Evolutionary conservation across 495 filamentous ascomycete species (phyloP).

Genomic region (Chaetomium tenue): DNA sequence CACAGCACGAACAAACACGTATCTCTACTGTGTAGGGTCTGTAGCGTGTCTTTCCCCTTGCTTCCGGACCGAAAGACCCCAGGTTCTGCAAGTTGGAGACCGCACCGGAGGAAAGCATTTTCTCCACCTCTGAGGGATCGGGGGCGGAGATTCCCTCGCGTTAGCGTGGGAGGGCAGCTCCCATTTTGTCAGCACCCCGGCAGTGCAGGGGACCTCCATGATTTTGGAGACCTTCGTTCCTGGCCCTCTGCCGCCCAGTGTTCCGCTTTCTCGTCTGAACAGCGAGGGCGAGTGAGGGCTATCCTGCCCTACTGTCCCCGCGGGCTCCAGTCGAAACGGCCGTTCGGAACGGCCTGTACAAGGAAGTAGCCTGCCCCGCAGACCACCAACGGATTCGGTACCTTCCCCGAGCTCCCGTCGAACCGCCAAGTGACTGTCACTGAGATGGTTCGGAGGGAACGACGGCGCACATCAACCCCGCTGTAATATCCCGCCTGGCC

Average conservation of each 20-base stretch:
- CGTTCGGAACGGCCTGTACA: not conserved
- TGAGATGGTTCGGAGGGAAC: not conserved
- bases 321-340: slow-evolving; percentile 9
- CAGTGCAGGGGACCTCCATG: slow-evolving; percentile 1
- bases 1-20: not conserved
- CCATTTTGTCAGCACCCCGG: slow-evolving; percentile 17
- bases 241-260: not conserved
- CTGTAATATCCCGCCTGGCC: slow-evolving; percentile 13
- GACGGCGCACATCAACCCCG: slow-evolving; percentile 10
- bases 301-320: slow-evolving; percentile 1
- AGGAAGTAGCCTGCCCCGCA: not conserved
- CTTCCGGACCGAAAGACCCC: slow-evolving; percentile 13
- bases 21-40: not conserved
- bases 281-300: slow-evolving; percentile 18
- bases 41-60: not conserved
- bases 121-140: slow-evolving; percentile 5
- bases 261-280: slow-evolving; percentile 7
- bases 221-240: not conserved
- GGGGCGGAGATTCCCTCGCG: slow-evolving; percentile 4
- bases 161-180: not conserved
- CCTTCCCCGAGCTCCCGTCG: slow-evolving; percentile 7
- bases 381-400: slow-evolving; percentile 6
- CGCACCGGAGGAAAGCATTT: not conserved
- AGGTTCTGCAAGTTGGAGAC: slow-evolving; percentile 7
- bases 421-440: not conserved